Percentiles rank a stretch among this genome's conserved stretches.
phyloP scores from a whole-genome alignment of 148 eudicot species.

The Salicornia ramosissima region DNA sequence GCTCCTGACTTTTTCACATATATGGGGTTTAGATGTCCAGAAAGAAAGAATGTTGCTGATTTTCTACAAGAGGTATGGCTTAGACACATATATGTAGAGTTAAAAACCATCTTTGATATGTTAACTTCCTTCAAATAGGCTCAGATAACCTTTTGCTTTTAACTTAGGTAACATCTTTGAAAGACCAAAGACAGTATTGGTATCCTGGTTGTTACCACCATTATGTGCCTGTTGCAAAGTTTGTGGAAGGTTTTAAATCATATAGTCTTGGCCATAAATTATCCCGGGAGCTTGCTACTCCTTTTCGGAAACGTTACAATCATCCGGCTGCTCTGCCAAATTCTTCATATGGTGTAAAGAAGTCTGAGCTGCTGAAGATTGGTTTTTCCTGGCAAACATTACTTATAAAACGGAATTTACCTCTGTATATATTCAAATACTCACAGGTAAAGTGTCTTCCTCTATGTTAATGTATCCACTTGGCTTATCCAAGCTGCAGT shows the following conservation, averaged over 20 bases:
- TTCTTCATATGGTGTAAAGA: conserved; percentile 67
- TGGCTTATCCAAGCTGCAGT: background rate
- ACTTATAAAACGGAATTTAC: conserved; percentile 68
- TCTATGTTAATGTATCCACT: background rate
- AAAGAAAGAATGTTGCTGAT: conserved; percentile 85
- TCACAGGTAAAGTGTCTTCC: conserved; percentile 48
- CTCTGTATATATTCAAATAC: conserved; percentile 69
- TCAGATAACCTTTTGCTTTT: conserved; percentile 7
- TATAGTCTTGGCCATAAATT: conserved; percentile 59
- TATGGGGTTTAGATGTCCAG: conserved; percentile 88
- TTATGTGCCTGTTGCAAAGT: conserved; percentile 60
- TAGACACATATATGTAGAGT: conserved; percentile 3
- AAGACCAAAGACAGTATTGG: conserved; percentile 93
- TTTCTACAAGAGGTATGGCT: conserved; percentile 78
- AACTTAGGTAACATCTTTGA: conserved; percentile 70
- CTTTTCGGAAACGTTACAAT: conserved; percentile 51
- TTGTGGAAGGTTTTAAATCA: conserved; percentile 71
- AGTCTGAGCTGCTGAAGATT: conserved; percentile 62
- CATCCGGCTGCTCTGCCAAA: conserved; percentile 81
- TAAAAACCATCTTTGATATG: background rate
- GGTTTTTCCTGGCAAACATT: conserved; percentile 80
- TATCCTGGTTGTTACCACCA: conserved; percentile 41
- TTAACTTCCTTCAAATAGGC: background rate
- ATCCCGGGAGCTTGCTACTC: conserved; percentile 54
- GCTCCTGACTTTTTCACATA: conserved; percentile 65